Evolutionary conservation across 2,329 filamentous ascomycete species (phyloP).

Genomic region (Xylaria sp.): DNA sequence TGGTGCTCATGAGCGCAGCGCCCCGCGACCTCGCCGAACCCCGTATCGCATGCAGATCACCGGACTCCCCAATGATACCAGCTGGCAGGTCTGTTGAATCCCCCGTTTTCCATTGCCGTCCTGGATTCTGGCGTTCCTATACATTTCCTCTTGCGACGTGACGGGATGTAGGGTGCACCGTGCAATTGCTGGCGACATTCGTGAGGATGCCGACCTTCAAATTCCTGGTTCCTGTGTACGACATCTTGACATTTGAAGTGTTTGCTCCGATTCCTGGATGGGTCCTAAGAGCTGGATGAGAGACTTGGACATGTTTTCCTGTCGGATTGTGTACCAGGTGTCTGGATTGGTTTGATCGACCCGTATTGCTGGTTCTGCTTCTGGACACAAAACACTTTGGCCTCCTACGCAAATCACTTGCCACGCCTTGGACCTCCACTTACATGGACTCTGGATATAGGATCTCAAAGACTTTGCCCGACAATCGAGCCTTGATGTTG

Average conservation of each 20-base stretch:
- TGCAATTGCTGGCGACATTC: slow-evolving; percentile 45
- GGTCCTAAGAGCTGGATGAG: slow-evolving; percentile 48
- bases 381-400: slow-evolving; percentile 46
- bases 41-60: slow-evolving; percentile 97
- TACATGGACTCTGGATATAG: slow-evolving; percentile 87
- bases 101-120: slow-evolving; percentile 63
- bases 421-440: slow-evolving; percentile 72
- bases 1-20: slow-evolving; percentile 66
- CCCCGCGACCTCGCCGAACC: slow-evolving; percentile 87
- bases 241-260: slow-evolving; percentile 41
- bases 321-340: slow-evolving; percentile 46
- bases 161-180: slow-evolving; percentile 45
- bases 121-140: slow-evolving; percentile 52
- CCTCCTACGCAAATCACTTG: slow-evolving; percentile 50
- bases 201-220: slow-evolving; percentile 45
- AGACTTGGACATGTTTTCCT: slow-evolving; percentile 47
- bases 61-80: slow-evolving; percentile 97
- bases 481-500: slow-evolving; percentile 94
- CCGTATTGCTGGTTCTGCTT: slow-evolving; percentile 52
- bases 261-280: slow-evolving; percentile 45
- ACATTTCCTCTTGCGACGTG: slow-evolving; percentile 45
- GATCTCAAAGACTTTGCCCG: slow-evolving; percentile 99
- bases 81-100: slow-evolving; percentile 97
- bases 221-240: slow-evolving; percentile 43
- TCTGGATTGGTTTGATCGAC: slow-evolving; percentile 50